These are phyloP conservation scores for Botrytis deweyae DNA, from an alignment of 2,329 filamentous ascomycete genomes.

Conservation along the genomic window DNA sequence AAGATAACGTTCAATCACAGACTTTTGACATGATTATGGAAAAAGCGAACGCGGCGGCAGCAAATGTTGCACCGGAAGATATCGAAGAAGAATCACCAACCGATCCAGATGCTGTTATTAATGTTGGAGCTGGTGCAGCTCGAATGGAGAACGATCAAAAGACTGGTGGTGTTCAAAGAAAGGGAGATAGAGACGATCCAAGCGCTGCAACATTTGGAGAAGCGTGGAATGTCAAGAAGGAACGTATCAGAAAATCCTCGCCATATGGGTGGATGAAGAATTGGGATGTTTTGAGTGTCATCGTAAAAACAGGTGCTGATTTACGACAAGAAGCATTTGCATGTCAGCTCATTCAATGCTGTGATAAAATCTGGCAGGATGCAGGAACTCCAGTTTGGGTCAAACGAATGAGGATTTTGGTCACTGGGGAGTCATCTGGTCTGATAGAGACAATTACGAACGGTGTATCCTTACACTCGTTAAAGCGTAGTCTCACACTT, in stretches of 20 bases:
- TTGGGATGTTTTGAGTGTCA: conserved; percentile 84
- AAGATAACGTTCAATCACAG: conserved; percentile 64
- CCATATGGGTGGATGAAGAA: conserved; percentile 89
- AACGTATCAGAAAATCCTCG: conserved; percentile 78
- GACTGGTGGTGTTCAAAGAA: conserved; percentile 77
- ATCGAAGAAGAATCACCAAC: conserved; percentile 53
- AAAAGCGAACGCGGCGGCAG: conserved; percentile 56
- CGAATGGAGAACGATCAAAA: conserved; percentile 90
- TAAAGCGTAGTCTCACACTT: conserved; percentile 78
- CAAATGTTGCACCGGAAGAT: conserved; percentile 50
- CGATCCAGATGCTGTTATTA: conserved; percentile 47
- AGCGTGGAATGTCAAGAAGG: conserved; percentile 80
- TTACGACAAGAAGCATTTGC: conserved; percentile 83
- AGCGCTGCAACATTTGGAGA: conserved; percentile 85
- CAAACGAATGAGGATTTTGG: conserved; percentile 81
- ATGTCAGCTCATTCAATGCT: conserved; percentile 79
- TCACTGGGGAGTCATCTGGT: conserved; percentile 80
- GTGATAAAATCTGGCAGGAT: conserved; percentile 78
- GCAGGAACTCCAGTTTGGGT: conserved; percentile 79
- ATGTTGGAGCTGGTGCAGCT: conserved; percentile 71
- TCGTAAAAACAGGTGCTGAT: conserved; percentile 83
- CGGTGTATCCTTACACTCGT: conserved; percentile 80
- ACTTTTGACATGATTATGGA: conserved; percentile 84
- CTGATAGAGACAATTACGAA: conserved; percentile 88
- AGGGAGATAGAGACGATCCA: conserved; percentile 80